Evolutionary conservation across 2,329 filamentous ascomycete genomes (phyloP).

Genomic region (Talaromyces sp.): DNA sequence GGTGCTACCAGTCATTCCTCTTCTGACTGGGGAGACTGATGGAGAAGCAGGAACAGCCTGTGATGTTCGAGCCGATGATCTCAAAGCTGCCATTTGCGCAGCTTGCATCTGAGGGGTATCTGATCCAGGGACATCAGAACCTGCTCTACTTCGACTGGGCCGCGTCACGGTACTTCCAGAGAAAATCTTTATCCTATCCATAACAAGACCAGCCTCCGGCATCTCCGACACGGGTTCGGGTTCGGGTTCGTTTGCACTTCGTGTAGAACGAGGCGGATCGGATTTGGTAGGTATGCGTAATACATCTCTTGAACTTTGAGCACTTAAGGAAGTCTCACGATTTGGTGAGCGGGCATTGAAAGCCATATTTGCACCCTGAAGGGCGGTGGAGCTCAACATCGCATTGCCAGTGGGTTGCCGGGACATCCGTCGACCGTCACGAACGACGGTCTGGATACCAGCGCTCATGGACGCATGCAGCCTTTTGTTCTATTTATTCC

Average conservation of each 20-base stretch:
- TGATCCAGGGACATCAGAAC: conserved; percentile 16
- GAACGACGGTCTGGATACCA: conserved; percentile 24
- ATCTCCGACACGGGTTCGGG: conserved; percentile 19
- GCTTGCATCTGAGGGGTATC: conserved; percentile 33
- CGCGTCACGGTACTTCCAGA: conserved; percentile 20
- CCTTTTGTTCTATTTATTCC: background rate
- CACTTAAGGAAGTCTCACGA: conserved; percentile 18
- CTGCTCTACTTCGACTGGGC: background rate
- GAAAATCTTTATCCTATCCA: conserved; percentile 38
- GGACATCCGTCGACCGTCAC: conserved; percentile 29
- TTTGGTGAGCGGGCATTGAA: conserved; percentile 30
- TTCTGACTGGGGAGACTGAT: conserved; percentile 13
- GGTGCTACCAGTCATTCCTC: background rate
- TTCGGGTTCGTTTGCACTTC: conserved; percentile 10
- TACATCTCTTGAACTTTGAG: conserved; percentile 22
- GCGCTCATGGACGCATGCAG: conserved; percentile 30
- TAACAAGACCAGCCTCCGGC: conserved; percentile 37
- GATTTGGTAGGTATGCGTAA: conserved; percentile 23
- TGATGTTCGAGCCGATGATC: conserved; percentile 22
- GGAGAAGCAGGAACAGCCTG: conserved; percentile 6
- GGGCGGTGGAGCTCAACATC: conserved; percentile 24
- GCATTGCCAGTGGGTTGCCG: conserved; percentile 24
- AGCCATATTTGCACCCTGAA: conserved; percentile 38
- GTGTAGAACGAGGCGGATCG: conserved; percentile 22
- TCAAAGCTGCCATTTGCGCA: conserved; percentile 34